Base-by-base conservation (phyloP, 148 eudicot genomes). In the Suaeda aralocaspica region DNA sequence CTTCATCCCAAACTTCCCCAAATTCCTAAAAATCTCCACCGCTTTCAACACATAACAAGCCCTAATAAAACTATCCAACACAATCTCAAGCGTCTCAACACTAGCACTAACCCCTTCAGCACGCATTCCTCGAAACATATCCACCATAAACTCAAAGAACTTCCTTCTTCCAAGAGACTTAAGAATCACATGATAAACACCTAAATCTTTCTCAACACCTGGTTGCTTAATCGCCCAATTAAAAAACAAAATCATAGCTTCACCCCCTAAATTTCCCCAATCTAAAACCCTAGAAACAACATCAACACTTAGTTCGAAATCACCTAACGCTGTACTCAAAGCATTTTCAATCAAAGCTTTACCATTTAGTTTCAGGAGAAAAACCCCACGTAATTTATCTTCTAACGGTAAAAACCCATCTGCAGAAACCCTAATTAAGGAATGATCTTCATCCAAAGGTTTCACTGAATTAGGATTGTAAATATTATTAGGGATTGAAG, bases 161-260 rank as follows among this genome's bases (percentile, higher is more conserved):
- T 91, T 94, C 69, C 96, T 85, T 79, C 97, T 85, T 13, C 98
- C 98, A 48, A 91, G 74, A 15, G 91, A 91, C 75, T 84, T 89
- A 33, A 94, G 74, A 78, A 89, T 66, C 39, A 86, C 64, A 74
- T 84, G 80, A 77, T 87, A 94, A 66, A 70, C 63, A 51, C 58
- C 68, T 62, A 86, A n/a, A 25, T 81, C 84, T 18, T 73, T 60
- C 46, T 31, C 19, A 24, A 87, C 62, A 18, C 64, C 59, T 0
- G 70, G 69, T 63, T 84, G 82, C 77, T 82, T 73, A 50, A 82
- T 69, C 22, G 88, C 97, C 98, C 98, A 94, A 57, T 84, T 68
- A 42, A 91, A 91, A 56, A 94, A 87, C 77, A 62, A 8, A 29
- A 84, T 87, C 88, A 94, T 94, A 25, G 85, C 79, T 28, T 81